These are phyloP conservation scores for Aristolochia contorta DNA, from an alignment of 164 flowering plant species.

Conservation along the genomic window DNA sequence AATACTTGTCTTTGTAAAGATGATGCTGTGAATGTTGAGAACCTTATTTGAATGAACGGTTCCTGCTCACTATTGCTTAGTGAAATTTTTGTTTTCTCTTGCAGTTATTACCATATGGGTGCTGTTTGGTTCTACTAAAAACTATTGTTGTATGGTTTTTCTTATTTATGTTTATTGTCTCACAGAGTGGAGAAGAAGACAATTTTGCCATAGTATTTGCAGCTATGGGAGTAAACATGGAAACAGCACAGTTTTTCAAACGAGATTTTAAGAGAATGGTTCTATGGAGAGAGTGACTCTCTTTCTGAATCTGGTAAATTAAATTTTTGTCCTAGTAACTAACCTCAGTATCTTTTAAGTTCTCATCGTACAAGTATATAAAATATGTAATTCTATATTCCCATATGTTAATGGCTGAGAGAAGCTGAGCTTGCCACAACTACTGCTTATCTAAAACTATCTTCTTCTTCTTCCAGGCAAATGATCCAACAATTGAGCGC, in stretches of 20 bases:
- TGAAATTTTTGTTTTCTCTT: too few relatives aligned
- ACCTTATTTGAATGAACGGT: too few relatives aligned
- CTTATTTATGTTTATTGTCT: slow-evolving; percentile 1
- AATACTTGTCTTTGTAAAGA: too few relatives aligned
- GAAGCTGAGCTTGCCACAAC: too few relatives aligned
- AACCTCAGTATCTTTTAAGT: too few relatives aligned
- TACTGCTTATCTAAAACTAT: neutral
- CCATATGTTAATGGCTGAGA: too few relatives aligned
- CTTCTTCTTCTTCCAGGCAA: slow-evolving; percentile 49
- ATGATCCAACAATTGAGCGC: slow-evolving; percentile 97
- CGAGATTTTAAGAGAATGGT: slow-evolving; percentile 98
- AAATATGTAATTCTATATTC: too few relatives aligned
- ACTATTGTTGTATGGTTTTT: neutral
- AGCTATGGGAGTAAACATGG: slow-evolving; percentile 99
- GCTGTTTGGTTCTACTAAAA: neutral
- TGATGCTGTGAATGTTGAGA: too few relatives aligned
- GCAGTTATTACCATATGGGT: too few relatives aligned
- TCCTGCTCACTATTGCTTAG: too few relatives aligned
- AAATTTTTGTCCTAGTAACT: neutral
- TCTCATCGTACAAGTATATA: too few relatives aligned
- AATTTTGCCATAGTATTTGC: slow-evolving; percentile 99
- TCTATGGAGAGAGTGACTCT: slow-evolving; percentile 99
- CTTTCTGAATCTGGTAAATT: slow-evolving; percentile 74
- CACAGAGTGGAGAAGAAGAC: slow-evolving; percentile 86
- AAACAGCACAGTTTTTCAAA: slow-evolving; percentile 95